phyloP scores from a whole-genome alignment of 257 asterid species.

The Solanum ossicruentum region DNA sequence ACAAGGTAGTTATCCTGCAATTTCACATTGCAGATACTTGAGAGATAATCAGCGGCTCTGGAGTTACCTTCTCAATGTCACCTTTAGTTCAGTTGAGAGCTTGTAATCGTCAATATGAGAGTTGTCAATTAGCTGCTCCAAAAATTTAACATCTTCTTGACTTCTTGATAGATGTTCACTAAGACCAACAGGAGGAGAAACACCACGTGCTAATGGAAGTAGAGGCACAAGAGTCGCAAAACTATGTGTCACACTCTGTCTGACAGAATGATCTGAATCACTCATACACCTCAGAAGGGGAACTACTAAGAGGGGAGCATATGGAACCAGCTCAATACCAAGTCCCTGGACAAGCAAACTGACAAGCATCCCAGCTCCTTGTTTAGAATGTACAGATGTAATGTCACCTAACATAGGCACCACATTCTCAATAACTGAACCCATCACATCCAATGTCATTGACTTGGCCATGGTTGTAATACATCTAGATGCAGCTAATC shows the following conservation, averaged over 20 bases:
- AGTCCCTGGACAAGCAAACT: constrained; percentile 94
- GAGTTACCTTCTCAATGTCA: constrained; percentile 75
- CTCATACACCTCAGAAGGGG: constrained; percentile 97
- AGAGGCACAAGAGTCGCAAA: constrained; percentile 96
- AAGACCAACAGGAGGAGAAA: constrained; percentile 64
- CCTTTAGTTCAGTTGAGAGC: constrained; percentile 78
- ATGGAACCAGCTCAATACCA: constrained; percentile 94
- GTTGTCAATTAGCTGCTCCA: constrained; percentile 96
- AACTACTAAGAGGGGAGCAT: constrained; percentile 92
- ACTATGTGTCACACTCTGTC: constrained; percentile 98
- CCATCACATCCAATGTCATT: constrained; percentile 88
- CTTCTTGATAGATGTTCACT: constrained; percentile 65
- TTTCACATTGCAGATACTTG: background rate
- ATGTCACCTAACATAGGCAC: constrained; percentile 90
- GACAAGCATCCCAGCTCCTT: constrained; percentile 99
- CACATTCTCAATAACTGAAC: constrained; percentile 65
- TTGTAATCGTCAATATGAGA: constrained; percentile 93
- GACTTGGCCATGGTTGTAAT: constrained; percentile 89
- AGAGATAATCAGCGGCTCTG: background rate
- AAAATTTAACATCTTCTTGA: constrained; percentile 83
- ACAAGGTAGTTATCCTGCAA: background rate
- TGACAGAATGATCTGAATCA: constrained; percentile 84
- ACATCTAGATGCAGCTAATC: constrained; percentile 91
- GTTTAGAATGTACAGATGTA: constrained; percentile 86
- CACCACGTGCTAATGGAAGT: constrained; percentile 94